Percentiles rank a stretch among this genome's conserved stretches.
Conservation (phyloP, 2,329 filamentous ascomycete species). For the Penicillium sumatraense region DNA sequence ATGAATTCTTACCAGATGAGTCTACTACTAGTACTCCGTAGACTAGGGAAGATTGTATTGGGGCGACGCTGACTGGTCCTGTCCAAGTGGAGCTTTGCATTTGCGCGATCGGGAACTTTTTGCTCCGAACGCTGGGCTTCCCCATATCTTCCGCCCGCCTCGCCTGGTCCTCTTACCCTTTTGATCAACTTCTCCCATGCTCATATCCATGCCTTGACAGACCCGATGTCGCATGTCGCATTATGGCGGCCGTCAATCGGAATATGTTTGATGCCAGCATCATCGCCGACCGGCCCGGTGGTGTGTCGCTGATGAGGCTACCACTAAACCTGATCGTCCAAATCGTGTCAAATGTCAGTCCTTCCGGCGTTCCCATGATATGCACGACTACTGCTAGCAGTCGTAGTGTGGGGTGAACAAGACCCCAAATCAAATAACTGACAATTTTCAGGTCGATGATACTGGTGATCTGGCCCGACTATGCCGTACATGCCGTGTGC, state of each 20-base stretch:
- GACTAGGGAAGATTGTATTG: constrained; percentile 1
- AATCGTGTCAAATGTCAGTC: constrained; percentile 59
- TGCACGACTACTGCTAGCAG: too few species aligned
- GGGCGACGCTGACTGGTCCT: constrained; percentile 6
- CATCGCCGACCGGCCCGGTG: constrained; percentile 32
- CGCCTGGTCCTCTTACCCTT: background rate
- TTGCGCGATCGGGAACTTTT: constrained; percentile 20
- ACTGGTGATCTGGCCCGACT: constrained; percentile 62
- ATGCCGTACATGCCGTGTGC: constrained; percentile 63
- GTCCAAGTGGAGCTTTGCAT: constrained; percentile 19
- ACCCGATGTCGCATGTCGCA: constrained; percentile 40
- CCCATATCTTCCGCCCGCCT: too few species aligned
- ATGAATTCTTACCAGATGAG: too few species aligned
- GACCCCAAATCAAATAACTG: too few species aligned
- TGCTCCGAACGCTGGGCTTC: constrained; percentile 20
- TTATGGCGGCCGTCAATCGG: constrained; percentile 47
- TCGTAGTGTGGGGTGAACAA: too few species aligned
- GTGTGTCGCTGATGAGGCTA: constrained; percentile 45
- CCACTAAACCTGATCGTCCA: constrained; percentile 63
- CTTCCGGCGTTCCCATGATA: too few species aligned
- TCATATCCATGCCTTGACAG: constrained; percentile 15
- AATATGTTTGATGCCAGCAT: constrained; percentile 49
- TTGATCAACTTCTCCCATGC: background rate
- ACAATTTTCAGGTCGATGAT: constrained; percentile 57
- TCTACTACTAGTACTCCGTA: too few species aligned